A percentile compares a stretch with the other conserved stretches of the same genome.
These are phyloP conservation scores for Nasturtium officinale DNA, from an alignment of 345 rosid genomes.

Conservation along the genomic window DNA sequence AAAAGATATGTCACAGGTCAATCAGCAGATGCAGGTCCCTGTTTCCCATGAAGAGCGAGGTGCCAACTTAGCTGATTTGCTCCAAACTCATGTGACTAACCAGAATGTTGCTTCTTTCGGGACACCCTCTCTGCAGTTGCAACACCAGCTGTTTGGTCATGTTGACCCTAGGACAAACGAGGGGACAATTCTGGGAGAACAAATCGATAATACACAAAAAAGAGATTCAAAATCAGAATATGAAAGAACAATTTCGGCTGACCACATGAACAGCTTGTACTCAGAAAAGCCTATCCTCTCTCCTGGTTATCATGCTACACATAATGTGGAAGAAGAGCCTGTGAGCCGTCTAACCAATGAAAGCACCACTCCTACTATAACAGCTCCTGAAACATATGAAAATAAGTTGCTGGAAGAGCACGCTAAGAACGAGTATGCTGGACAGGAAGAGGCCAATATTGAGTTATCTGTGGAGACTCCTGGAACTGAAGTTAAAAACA, in stretches of 20 bases:
- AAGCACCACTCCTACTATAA: constrained; percentile 26
- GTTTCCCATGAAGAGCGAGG: constrained; percentile 49
- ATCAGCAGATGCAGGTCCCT: constrained; percentile 55
- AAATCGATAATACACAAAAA: constrained; percentile 43
- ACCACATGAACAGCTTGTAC: constrained; percentile 41
- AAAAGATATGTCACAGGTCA: constrained; percentile 57
- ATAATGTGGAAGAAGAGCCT: constrained; percentile 34
- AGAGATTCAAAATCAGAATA: constrained; percentile 45
- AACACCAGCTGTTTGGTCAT: constrained; percentile 58
- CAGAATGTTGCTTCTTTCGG: constrained; percentile 50
- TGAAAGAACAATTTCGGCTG: constrained; percentile 48
- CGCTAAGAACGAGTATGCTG: constrained; percentile 39
- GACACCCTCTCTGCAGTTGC: constrained; percentile 48
- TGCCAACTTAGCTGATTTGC: constrained; percentile 48
- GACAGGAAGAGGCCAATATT: constrained; percentile 44
- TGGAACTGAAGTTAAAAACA: constrained; percentile 48
- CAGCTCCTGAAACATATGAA: constrained; percentile 41
- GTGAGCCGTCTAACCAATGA: constrained; percentile 45
- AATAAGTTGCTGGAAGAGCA: constrained; percentile 37
- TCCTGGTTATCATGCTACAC: constrained; percentile 42
- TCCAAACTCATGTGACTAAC: constrained; percentile 48
- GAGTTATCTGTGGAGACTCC: constrained; percentile 41
- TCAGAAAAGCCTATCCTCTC: constrained; percentile 38
- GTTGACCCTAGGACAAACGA: constrained; percentile 44
- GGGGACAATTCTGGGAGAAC: constrained; percentile 48